Evolutionary conservation across 1,139 yeast species (phyloP).

Genomic region (Kluyveromyces marxianus): DNA sequence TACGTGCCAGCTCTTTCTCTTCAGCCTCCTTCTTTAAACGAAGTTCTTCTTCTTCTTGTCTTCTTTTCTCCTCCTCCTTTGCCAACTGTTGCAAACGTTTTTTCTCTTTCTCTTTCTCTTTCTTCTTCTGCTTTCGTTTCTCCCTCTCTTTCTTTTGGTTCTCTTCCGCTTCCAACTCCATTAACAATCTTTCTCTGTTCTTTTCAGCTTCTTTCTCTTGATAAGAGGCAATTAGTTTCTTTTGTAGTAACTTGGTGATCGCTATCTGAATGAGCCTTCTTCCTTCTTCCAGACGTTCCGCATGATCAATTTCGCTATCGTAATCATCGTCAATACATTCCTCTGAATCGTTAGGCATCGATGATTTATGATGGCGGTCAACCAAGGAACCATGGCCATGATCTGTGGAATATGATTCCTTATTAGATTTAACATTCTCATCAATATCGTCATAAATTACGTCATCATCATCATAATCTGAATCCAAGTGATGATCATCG

Average conservation of each 20-base stretch:
- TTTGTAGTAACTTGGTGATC: constrained; percentile 67
- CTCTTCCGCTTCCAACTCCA: constrained; percentile 80
- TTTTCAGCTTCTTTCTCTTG: constrained; percentile 76
- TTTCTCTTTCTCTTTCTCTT: constrained; percentile 77
- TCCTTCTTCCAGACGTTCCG: constrained; percentile 66
- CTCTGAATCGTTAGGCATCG: constrained; percentile 22
- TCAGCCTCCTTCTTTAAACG: constrained; percentile 38
- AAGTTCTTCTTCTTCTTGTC: constrained; percentile 36
- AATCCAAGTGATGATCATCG: constrained; percentile 4
- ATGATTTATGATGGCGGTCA: constrained; percentile 19
- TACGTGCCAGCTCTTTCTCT: constrained; percentile 38
- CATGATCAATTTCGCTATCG: constrained; percentile 39
- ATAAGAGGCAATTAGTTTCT: constrained; percentile 63
- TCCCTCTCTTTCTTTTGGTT: constrained; percentile 66
- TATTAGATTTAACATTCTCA: constrained; percentile 7
- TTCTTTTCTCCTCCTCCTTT: constrained; percentile 44
- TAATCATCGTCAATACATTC: constrained; percentile 33
- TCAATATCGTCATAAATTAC: constrained; percentile 21
- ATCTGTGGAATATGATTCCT: constrained; percentile 18
- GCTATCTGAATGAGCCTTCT: constrained; percentile 69
- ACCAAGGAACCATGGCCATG: constrained; percentile 16
- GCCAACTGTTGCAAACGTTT: constrained; percentile 65
- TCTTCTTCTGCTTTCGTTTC: constrained; percentile 62
- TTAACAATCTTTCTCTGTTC: constrained; percentile 62
- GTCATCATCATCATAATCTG: constrained; percentile 15